phyloP scores from a whole-genome alignment of 192 early-diverging fungal species.

The Coemansia furcata region DNA sequence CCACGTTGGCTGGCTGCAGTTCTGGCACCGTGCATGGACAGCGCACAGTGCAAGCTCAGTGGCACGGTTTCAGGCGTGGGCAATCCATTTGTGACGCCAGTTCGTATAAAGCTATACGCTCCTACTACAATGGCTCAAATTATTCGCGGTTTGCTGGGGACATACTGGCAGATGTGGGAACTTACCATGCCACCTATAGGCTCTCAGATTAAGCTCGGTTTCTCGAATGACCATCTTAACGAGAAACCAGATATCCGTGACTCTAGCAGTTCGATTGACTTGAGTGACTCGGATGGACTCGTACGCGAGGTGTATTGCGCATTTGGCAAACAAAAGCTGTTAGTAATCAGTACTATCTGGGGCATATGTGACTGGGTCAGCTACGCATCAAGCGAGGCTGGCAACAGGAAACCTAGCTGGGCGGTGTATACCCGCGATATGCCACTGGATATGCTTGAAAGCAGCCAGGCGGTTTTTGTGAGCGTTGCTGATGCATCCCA shows the following conservation, averaged over 20 bases:
- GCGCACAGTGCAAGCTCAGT: slow-evolving; percentile 11
- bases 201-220: background rate
- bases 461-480: slow-evolving; percentile 8
- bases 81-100: slow-evolving; percentile 20
- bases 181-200: background rate
- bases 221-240: no score
- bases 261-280: background rate
- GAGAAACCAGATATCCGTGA: background rate
- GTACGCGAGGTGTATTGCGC: background rate
- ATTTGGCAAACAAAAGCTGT: background rate
- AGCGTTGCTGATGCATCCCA: slow-evolving; percentile 5
- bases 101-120: slow-evolving; percentile 12
- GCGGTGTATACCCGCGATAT: slow-evolving; percentile 4
- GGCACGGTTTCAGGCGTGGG: slow-evolving; percentile 23
- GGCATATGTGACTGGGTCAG: slow-evolving; percentile 27
- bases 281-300: background rate
- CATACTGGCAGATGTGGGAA: slow-evolving; percentile 45
- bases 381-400: background rate
- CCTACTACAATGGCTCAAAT: background rate
- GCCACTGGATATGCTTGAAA: background rate
- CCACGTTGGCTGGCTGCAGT: slow-evolving; percentile 39
- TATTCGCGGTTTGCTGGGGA: slow-evolving; percentile 10
- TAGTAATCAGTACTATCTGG: slow-evolving; percentile 20
- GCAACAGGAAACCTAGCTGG: background rate
- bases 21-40: slow-evolving; percentile 40